Evolutionary conservation across 2,329 filamentous ascomycete genomes (phyloP).

Genomic region (Trichoderma sp.): DNA sequence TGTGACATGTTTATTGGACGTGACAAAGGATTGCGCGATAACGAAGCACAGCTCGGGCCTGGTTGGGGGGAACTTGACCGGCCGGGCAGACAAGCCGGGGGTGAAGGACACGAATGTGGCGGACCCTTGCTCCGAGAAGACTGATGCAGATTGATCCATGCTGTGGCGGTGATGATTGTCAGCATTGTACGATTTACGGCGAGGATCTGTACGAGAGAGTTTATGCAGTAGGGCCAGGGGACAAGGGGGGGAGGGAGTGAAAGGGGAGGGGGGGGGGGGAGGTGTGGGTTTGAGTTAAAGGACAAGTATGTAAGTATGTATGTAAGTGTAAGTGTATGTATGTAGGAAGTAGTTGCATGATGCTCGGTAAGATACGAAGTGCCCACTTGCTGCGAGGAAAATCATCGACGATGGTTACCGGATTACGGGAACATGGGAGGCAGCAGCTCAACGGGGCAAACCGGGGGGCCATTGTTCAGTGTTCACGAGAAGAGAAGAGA

Average conservation of each 20-base stretch:
- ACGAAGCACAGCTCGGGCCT: slow-evolving; percentile 84
- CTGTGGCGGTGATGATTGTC: slow-evolving; percentile 41
- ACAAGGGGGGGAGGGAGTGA: not conserved
- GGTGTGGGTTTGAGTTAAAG: not conserved
- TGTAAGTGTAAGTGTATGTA: not conserved
- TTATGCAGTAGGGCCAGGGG: not conserved
- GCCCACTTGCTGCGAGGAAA: slow-evolving; percentile 17
- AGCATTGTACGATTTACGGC: not conserved
- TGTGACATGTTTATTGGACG: slow-evolving; percentile 91
- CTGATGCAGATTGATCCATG: slow-evolving; percentile 96
- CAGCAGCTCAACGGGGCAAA: not conserved
- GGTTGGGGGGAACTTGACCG: slow-evolving; percentile 79
- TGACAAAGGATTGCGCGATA: slow-evolving; percentile 91
- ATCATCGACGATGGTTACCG: not conserved
- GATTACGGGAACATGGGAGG: not conserved
- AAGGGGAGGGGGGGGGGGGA: not conserved
- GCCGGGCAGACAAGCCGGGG: slow-evolving; percentile 70
- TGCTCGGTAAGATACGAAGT: not conserved
- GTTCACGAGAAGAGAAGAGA: not conserved
- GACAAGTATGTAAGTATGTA: not conserved
- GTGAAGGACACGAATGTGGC: slow-evolving; percentile 89
- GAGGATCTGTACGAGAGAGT: not conserved
- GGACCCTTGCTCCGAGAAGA: slow-evolving; percentile 82
- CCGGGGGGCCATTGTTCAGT: not conserved
- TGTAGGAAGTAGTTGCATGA: not conserved